A percentile compares a stretch with the other conserved stretches of the same genome.
phyloP scores from a whole-genome alignment of 2,329 filamentous ascomycete genomes.

The Clonostachys byssicola region DNA sequence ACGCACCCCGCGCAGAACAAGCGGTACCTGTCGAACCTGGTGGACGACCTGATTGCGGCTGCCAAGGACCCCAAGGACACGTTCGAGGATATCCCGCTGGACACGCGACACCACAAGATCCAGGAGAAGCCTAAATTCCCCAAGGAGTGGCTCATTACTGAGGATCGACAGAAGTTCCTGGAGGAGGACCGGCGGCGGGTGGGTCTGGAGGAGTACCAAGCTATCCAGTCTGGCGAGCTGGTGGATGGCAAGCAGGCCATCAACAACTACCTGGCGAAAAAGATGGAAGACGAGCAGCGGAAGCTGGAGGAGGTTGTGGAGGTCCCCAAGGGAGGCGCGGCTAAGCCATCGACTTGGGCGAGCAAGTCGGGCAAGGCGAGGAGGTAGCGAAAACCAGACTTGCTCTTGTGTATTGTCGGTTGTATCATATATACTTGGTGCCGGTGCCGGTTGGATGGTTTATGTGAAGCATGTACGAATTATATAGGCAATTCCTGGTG shows the following conservation, averaged over 20 bases:
- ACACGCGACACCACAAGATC: constrained; percentile 78
- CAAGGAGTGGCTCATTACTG: constrained; percentile 75
- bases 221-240: constrained; percentile 46
- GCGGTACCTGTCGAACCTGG: constrained; percentile 79
- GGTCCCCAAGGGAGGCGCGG: constrained; percentile 8
- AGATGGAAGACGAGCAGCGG: constrained; percentile 22
- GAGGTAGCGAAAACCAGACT: background rate
- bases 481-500: background rate
- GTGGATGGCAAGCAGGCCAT: constrained; percentile 54
- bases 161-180: constrained; percentile 62
- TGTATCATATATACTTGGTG: background rate
- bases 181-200: constrained; percentile 51
- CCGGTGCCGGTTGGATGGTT: no score
- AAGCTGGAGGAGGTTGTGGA: constrained; percentile 22
- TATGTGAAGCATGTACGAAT: no score
- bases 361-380: background rate
- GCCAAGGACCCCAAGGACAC: constrained; percentile 76
- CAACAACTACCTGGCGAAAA: constrained; percentile 25
- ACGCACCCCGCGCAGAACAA: constrained; percentile 94
- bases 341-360: background rate
- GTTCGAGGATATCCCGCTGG: constrained; percentile 85
- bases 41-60: constrained; percentile 68
- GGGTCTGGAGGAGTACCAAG: constrained; percentile 48
- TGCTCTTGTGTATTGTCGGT: background rate
- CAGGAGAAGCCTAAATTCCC: constrained; percentile 71